A percentile compares a stretch with the other conserved stretches of the same genome.
Conservation (phyloP, 1,284 basidiomycete species). For the Ceratobasidium sp. region DNA sequence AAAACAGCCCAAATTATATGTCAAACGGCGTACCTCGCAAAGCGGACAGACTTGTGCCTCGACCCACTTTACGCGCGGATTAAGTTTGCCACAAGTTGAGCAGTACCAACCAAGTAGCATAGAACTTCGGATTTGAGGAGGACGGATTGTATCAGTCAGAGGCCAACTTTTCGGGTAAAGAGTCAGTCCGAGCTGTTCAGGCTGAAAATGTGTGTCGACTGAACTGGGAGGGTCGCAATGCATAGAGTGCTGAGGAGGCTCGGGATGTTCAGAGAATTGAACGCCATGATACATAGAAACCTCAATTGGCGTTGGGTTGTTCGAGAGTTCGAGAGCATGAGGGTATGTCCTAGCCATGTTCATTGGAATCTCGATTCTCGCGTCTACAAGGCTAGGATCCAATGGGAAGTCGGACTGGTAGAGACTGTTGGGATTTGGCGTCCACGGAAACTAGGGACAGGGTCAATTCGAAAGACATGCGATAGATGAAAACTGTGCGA, state of each 20-base stretch:
- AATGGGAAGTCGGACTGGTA: too few species aligned
- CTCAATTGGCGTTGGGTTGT: too few species aligned
- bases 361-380: too few species aligned
- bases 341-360: too few species aligned
- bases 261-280: background rate
- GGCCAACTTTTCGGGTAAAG: conserved; percentile 1
- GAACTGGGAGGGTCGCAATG: background rate
- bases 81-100: conserved; percentile 9
- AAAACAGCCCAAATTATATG: background rate
- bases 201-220: background rate
- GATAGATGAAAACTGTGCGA: too few species aligned
- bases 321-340: too few species aligned
- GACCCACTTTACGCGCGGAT: conserved; percentile 18
- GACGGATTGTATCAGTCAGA: background rate
- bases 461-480: too few species aligned
- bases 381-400: too few species aligned
- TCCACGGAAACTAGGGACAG: background rate
- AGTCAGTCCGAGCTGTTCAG: background rate
- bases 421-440: background rate
- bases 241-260: background rate
- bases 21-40: conserved; percentile 9
- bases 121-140: conserved; percentile 17
- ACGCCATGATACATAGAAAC: too few species aligned
- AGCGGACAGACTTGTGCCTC: conserved; percentile 20
- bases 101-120: conserved; percentile 28